These are phyloP conservation scores for Mallotus japonicus DNA, from an alignment of 441 rosid species.

Conservation along the genomic window DNA sequence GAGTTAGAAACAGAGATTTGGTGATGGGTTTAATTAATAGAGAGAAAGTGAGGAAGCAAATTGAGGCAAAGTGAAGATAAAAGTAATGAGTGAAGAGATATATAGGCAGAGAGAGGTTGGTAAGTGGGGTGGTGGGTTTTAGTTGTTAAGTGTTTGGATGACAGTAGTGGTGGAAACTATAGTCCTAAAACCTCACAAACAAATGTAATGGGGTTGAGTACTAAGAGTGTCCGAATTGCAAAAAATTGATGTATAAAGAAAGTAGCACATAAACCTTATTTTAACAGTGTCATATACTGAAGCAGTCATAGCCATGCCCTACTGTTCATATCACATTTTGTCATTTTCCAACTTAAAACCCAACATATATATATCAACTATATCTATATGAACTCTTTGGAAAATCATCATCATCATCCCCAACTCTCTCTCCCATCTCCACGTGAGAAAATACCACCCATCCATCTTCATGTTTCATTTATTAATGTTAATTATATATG, in stretches of 20 bases:
- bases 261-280: conserved; percentile 32
- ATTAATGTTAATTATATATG: too few species aligned
- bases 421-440: conserved; percentile 19
- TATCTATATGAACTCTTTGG: conserved; percentile 14
- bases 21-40: conserved; percentile 4
- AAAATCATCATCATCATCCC: conserved; percentile 9
- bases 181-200: not conserved
- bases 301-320: conserved; percentile 5
- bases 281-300: conserved; percentile 34
- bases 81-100: conserved; percentile 11
- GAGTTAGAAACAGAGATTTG: not conserved
- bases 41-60: conserved; percentile 2
- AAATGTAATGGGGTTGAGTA: not conserved
- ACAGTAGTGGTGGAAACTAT: too few species aligned
- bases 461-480: not conserved
- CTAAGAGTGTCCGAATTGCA: not conserved
- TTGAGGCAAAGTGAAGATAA: not conserved
- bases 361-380: conserved; percentile 48
- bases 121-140: conserved; percentile 25
- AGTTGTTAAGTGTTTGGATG: conserved; percentile 3
- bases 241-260: too few species aligned
- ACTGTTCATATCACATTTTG: conserved; percentile 32
- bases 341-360: conserved; percentile 39
- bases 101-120: conserved; percentile 22
- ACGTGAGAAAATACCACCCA: conserved; percentile 28